These are phyloP conservation scores for Clonostachys byssicola DNA, from an alignment of 2,329 filamentous ascomycete genomes.

Conservation along the genomic window DNA sequence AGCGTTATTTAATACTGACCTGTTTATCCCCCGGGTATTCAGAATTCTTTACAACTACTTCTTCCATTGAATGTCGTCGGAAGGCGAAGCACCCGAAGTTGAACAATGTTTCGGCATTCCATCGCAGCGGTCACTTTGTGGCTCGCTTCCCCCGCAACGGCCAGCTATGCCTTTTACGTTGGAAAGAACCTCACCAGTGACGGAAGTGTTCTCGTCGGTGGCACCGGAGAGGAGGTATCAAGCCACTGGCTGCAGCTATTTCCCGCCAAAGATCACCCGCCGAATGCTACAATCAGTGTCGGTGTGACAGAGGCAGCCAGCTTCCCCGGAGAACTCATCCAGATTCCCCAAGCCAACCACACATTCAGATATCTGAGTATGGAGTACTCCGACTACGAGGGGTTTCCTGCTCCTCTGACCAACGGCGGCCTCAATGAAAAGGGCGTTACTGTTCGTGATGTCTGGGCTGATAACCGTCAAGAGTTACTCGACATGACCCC, in stretches of 20 bases:
- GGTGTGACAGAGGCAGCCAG: slow-evolving; percentile 32
- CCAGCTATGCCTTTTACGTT: slow-evolving; percentile 43
- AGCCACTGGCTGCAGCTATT: slow-evolving; percentile 42
- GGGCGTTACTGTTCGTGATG: slow-evolving; percentile 31
- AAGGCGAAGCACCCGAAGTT: no score
- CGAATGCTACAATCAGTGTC: slow-evolving; percentile 34
- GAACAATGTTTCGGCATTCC: no score
- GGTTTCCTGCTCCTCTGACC: slow-evolving; percentile 34
- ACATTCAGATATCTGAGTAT: slow-evolving; percentile 18
- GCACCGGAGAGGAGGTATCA: slow-evolving; percentile 41
- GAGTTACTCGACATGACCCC: slow-evolving; percentile 33
- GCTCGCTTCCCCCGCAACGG: slow-evolving; percentile 10
- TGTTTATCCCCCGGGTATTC: no score
- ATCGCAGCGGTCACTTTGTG: neutral
- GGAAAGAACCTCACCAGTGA: slow-evolving; percentile 36
- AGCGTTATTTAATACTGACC: no score
- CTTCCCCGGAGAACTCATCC: slow-evolving; percentile 19
- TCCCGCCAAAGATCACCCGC: slow-evolving; percentile 27
- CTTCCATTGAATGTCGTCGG: no score
- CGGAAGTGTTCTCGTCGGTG: slow-evolving; percentile 35
- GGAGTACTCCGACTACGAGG: slow-evolving; percentile 29
- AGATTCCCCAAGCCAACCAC: slow-evolving; percentile 15
- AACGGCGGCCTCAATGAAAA: slow-evolving; percentile 37
- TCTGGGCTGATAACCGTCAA: slow-evolving; percentile 31
- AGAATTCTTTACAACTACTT: no score